These are phyloP conservation scores for Penicillium atrosanguineum DNA, from an alignment of 495 filamentous ascomycete species.

Conservation along the genomic window DNA sequence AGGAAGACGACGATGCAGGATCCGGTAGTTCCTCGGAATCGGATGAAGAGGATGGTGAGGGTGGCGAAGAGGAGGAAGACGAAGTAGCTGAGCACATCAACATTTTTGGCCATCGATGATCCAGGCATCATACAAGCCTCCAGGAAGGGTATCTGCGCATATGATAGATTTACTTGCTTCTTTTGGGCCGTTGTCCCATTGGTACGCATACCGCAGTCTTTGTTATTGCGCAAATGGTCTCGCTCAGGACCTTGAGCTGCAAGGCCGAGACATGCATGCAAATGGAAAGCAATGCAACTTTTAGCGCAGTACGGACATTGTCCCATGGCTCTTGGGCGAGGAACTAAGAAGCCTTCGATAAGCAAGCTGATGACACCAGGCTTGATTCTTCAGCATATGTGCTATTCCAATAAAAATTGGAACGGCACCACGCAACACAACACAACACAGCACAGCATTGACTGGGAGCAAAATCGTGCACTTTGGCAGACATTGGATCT, in stretches of 20 bases:
- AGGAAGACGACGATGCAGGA: conserved; percentile 37
- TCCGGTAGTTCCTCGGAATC: conserved; percentile 14
- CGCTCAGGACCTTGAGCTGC: neutral
- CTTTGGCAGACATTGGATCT: neutral
- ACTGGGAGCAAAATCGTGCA: neutral
- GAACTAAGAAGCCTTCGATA: neutral
- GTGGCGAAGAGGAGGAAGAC: conserved; percentile 49
- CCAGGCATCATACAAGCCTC: neutral
- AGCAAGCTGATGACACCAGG: neutral
- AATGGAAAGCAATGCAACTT: neutral
- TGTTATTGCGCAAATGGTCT: neutral
- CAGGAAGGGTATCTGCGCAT: neutral
- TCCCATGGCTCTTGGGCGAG: neutral
- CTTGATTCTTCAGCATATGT: neutral
- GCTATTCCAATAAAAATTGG: neutral
- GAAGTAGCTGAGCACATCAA: conserved; percentile 62
- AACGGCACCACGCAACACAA: neutral
- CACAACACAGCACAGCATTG: neutral
- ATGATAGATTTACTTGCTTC: neutral
- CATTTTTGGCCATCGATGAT: conserved; percentile 68
- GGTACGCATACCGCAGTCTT: neutral
- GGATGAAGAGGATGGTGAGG: conserved; percentile 50
- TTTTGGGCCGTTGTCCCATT: neutral
- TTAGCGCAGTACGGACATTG: neutral
- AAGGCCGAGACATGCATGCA: neutral